Evolutionary conservation across 1,284 basidiomycete genomes (phyloP).

Genomic region (Ustilago crameri): DNA sequence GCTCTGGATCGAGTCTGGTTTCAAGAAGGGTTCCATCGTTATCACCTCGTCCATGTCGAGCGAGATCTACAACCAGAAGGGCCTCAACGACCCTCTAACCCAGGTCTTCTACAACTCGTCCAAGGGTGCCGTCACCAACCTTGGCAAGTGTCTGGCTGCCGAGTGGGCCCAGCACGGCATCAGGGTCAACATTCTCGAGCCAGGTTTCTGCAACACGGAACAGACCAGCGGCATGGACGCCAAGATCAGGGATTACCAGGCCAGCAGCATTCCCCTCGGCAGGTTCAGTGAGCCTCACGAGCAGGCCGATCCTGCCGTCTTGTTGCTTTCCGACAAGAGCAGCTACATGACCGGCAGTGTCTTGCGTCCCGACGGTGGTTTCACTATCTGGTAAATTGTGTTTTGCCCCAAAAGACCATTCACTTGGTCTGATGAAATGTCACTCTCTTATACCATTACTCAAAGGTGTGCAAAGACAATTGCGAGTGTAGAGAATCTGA

Average conservation of each 20-base stretch:
- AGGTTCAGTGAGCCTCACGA: slow-evolving; percentile 67
- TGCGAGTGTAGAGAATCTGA: no score
- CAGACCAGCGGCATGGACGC: slow-evolving; percentile 68
- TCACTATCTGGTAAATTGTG: slow-evolving; percentile 62
- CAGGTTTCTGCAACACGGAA: slow-evolving; percentile 68
- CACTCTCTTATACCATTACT: neutral
- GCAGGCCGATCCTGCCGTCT: slow-evolving; percentile 64
- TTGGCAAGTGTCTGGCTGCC: slow-evolving; percentile 67
- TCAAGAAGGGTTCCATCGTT: slow-evolving; percentile 67
- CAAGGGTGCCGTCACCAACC: slow-evolving; percentile 68
- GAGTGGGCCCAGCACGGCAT: slow-evolving; percentile 67
- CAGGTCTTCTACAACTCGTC: slow-evolving; percentile 68
- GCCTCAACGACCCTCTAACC: slow-evolving; percentile 62
- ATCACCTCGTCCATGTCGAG: slow-evolving; percentile 67
- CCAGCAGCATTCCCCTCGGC: slow-evolving; percentile 62
- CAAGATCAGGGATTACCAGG: slow-evolving; percentile 67
- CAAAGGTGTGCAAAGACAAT: no score
- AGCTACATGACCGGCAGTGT: slow-evolving; percentile 63
- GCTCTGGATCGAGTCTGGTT: slow-evolving; percentile 66
- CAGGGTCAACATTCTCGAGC: slow-evolving; percentile 67
- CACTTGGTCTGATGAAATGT: neutral
- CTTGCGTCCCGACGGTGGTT: slow-evolving; percentile 65
- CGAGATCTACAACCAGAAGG: slow-evolving; percentile 68
- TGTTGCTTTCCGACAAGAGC: slow-evolving; percentile 65
- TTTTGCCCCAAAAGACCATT: neutral